phyloP scores from a whole-genome alignment of 1,284 basidiomycete genomes.

The Cutaneotrichosporon spelunceum region DNA sequence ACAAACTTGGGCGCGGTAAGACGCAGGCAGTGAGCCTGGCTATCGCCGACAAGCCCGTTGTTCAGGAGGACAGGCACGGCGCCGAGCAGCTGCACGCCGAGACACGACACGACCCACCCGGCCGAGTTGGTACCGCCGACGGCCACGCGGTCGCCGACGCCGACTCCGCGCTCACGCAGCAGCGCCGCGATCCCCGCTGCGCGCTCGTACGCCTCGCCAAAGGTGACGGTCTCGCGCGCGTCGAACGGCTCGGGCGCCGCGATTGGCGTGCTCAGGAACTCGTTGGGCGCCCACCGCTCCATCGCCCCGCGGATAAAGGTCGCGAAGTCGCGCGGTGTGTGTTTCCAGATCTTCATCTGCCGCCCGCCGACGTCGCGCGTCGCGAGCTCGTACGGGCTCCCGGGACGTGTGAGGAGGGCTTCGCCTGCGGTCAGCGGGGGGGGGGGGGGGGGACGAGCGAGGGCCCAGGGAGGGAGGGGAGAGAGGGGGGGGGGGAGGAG shows the following conservation, averaged over 20 bases:
- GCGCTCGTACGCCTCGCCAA: conserved; percentile 28
- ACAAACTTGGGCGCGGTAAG: conserved; percentile 33
- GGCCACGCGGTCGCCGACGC: conserved; percentile 34
- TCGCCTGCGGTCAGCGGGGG: conserved; percentile 10
- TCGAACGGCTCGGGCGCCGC: conserved; percentile 11
- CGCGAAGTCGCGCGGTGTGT: conserved; percentile 1
- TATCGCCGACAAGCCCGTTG: conserved; percentile 15
- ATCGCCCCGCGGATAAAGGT: background rate
- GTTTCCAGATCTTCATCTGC: conserved; percentile 5
- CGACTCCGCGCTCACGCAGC: conserved; percentile 34
- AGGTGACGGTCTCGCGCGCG: conserved; percentile 28
- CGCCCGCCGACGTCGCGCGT: background rate
- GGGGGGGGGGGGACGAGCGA: too few relatives aligned
- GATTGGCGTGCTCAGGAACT: conserved; percentile 28
- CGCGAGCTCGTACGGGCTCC: conserved; percentile 7
- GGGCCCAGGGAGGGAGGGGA: too few relatives aligned
- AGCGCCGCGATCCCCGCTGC: conserved; percentile 31
- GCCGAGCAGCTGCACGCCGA: conserved; percentile 43
- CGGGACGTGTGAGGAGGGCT: conserved; percentile 4
- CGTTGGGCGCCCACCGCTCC: conserved; percentile 24
- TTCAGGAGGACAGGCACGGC: conserved; percentile 40
- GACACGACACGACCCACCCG: conserved; percentile 37
- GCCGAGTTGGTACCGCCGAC: conserved; percentile 35
- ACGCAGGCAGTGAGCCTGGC: conserved; percentile 33
- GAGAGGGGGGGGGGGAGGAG: too few relatives aligned